Evolutionary conservation across 2,329 filamentous ascomycete genomes (phyloP).

Genomic region (Clathrospora elynae): DNA sequence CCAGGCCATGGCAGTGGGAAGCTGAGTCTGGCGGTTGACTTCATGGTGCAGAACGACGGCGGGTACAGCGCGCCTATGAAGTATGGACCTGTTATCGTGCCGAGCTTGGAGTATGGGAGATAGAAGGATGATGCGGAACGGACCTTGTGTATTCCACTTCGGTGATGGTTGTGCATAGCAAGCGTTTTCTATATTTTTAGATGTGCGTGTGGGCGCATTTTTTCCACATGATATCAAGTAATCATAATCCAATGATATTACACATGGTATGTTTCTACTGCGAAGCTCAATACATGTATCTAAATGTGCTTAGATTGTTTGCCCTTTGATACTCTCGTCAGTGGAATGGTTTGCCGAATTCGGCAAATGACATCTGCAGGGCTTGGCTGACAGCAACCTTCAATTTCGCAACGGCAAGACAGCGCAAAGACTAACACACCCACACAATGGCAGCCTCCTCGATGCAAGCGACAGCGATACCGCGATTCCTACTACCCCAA

Average conservation of each 20-base stretch:
- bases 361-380: constrained; percentile 26
- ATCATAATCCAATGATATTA: constrained; percentile 1
- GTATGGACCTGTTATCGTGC: constrained; percentile 95
- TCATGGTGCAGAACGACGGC: constrained; percentile 92
- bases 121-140: constrained; percentile 34
- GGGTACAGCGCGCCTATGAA: constrained; percentile 83
- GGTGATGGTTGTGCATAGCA: constrained; percentile 30
- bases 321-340: neutral
- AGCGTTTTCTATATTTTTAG: constrained; percentile 18
- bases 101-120: constrained; percentile 63
- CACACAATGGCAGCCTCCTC: constrained; percentile 35
- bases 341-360: constrained; percentile 27
- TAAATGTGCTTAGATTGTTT: neutral
- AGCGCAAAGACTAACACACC: constrained; percentile 17
- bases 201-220: neutral
- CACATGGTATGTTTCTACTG: too few relatives aligned
- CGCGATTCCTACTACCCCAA: constrained; percentile 48
- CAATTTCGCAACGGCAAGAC: constrained; percentile 13
- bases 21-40: constrained; percentile 90
- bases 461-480: constrained; percentile 37
- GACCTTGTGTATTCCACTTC: constrained; percentile 12
- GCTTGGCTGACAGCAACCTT: constrained; percentile 21
- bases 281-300: neutral
- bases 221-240: constrained; percentile 5
- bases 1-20: constrained; percentile 51